Conservation (phyloP, 2,329 filamentous ascomycete species). For the Penicillium sp. region DNA sequence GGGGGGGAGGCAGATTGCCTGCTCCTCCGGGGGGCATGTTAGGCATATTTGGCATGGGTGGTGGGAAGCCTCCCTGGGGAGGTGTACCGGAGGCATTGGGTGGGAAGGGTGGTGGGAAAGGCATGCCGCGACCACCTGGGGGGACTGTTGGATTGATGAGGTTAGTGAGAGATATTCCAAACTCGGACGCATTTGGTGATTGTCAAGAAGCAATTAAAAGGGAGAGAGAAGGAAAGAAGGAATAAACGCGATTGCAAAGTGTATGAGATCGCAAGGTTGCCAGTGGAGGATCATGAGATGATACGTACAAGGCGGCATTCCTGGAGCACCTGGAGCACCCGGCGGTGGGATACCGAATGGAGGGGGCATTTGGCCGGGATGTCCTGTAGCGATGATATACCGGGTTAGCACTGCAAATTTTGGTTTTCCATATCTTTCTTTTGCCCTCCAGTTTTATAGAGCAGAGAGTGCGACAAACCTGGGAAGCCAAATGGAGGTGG, state of each 20-base stretch:
- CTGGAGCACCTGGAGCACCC: constrained; percentile 37
- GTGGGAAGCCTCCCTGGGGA: constrained; percentile 1
- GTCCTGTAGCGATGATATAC: constrained; percentile 17
- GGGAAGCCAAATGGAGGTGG: constrained; percentile 61
- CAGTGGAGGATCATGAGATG: too few species aligned
- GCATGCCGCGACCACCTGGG: constrained; percentile 51
- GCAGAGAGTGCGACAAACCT: constrained; percentile 37
- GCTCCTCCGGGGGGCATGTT: constrained; percentile 38
- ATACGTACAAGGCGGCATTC: constrained; percentile 51
- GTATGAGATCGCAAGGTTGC: too few species aligned
- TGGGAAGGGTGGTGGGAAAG: constrained; percentile 46
- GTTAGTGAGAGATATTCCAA: constrained; percentile 6
- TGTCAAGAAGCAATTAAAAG: too few species aligned
- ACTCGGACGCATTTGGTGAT: too few species aligned
- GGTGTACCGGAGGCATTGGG: constrained; percentile 27
- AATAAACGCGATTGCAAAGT: too few species aligned
- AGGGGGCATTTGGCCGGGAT: constrained; percentile 43
- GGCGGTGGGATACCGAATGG: constrained; percentile 52
- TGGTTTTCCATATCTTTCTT: not conserved
- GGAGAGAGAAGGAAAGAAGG: too few species aligned
- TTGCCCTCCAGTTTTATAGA: too few species aligned
- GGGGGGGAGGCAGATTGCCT: constrained; percentile 41
- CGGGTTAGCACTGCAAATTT: not conserved
- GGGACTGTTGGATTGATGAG: constrained; percentile 40
- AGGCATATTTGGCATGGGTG: constrained; percentile 17